Percentiles rank a stretch among this genome's conserved stretches.
Evolutionary conservation across 371 early-diverging fungal genomes (phyloP).

Genomic region (Apophysomyces variabilis): DNA sequence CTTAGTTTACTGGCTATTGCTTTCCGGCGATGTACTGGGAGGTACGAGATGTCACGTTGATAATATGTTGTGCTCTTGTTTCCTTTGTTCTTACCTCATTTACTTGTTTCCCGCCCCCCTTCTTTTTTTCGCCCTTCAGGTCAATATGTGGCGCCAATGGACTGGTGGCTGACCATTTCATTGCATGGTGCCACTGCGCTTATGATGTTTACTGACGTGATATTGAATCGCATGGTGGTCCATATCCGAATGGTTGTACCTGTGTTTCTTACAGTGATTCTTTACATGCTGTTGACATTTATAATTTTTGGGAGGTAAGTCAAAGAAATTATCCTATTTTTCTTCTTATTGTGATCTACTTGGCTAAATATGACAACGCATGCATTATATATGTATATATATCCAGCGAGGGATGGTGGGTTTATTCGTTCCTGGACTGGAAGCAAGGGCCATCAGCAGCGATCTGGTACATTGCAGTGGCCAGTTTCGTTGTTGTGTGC

Average conservation of each 20-base stretch:
- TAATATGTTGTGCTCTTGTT: background rate
- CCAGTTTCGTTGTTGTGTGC: slow-evolving; percentile 33
- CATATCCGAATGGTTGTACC: slow-evolving; percentile 44
- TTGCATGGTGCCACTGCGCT: slow-evolving; percentile 60
- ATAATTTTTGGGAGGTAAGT: slow-evolving; percentile 48
- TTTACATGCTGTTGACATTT: slow-evolving; percentile 59
- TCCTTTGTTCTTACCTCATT: background rate
- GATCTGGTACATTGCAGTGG: slow-evolving; percentile 49
- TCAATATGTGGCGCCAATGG: background rate
- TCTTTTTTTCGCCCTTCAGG: too few relatives aligned
- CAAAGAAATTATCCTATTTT: too few relatives aligned
- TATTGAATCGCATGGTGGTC: slow-evolving; percentile 52
- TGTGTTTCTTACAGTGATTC: slow-evolving; percentile 40
- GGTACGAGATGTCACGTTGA: too few relatives aligned
- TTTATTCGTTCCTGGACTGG: slow-evolving; percentile 62
- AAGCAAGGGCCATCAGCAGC: slow-evolving; percentile 45
- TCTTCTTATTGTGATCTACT: background rate
- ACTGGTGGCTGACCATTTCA: slow-evolving; percentile 48
- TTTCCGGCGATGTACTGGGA: slow-evolving; percentile 11
- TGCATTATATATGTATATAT: background rate
- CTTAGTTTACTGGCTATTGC: slow-evolving; percentile 57
- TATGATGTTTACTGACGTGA: slow-evolving; percentile 54
- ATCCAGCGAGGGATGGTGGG: slow-evolving; percentile 43
- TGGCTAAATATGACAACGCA: background rate
- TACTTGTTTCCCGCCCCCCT: too few relatives aligned